These are phyloP conservation scores for Platanthera zijinensis DNA, from an alignment of 106 monocot genomes.

Conservation along the genomic window DNA sequence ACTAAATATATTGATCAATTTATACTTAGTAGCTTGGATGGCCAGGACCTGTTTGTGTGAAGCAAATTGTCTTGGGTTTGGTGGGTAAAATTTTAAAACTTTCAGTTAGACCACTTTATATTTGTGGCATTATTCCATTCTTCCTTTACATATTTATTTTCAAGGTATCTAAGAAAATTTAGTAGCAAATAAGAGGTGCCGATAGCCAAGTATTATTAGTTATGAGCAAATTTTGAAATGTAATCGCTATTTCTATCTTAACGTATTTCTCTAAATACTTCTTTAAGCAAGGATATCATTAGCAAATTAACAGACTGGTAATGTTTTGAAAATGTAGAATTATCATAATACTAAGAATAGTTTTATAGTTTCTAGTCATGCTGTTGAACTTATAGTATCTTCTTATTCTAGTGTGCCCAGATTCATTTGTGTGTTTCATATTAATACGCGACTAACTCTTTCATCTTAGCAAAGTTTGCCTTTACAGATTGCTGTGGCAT, in stretches of 20 bases:
- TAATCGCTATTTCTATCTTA: background rate
- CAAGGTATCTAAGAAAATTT: background rate
- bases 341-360: background rate
- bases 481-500: slow-evolving; percentile 84
- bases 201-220: background rate
- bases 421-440: background rate
- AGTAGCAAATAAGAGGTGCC: background rate
- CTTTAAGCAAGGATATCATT: background rate
- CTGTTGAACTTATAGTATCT: background rate
- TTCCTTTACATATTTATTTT: too few species aligned
- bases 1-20: too few species aligned
- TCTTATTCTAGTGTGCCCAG: background rate
- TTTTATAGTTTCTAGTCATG: background rate
- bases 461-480: slow-evolving; percentile 52
- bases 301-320: background rate
- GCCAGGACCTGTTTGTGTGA: background rate
- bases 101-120: background rate
- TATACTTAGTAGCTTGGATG: background rate
- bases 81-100: background rate
- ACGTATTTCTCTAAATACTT: background rate
- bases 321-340: background rate
- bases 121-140: too few species aligned
- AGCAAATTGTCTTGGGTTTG: background rate
- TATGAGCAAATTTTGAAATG: background rate
- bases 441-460: background rate